These are phyloP conservation scores for Blastobotrys malaysiensis DNA, from an alignment of 1,139 yeast genomes.

Conservation along the genomic window DNA sequence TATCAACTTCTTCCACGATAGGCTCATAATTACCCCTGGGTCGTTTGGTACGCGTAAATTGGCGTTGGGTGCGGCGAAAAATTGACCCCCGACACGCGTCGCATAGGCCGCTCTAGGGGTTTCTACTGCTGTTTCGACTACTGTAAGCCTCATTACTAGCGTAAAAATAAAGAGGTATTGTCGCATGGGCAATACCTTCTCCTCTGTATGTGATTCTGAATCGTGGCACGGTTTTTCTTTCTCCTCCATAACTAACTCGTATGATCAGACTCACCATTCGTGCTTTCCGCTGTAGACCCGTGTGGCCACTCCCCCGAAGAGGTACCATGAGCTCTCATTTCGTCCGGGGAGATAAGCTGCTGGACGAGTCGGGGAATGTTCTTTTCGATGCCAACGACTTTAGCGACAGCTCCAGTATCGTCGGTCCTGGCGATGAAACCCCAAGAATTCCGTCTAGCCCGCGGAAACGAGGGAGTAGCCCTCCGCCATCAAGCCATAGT, in stretches of 20 bases:
- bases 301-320: not conserved
- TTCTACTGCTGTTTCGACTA: not conserved
- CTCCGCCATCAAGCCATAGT: not conserved
- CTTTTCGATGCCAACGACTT: not conserved
- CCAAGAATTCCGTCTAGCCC: not conserved
- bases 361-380: not conserved
- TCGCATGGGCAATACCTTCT: not conserved
- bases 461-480: not conserved
- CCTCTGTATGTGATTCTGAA: not conserved
- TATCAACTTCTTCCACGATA: slow-evolving; percentile 26
- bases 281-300: not conserved
- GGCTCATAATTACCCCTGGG: not conserved
- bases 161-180: not conserved
- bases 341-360: not conserved
- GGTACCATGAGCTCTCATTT: not conserved
- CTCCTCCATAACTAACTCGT: not conserved
- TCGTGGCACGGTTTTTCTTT: too few relatives aligned
- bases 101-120: not conserved
- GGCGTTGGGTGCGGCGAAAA: not conserved
- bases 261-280: not conserved
- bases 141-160: not conserved
- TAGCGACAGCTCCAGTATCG: not conserved
- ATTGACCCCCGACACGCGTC: not conserved
- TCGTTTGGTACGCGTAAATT: not conserved
- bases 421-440: not conserved